Evolutionary conservation across 108 stramenopile species (phyloP).

Genomic region (Stephanodiscus triporus): DNA sequence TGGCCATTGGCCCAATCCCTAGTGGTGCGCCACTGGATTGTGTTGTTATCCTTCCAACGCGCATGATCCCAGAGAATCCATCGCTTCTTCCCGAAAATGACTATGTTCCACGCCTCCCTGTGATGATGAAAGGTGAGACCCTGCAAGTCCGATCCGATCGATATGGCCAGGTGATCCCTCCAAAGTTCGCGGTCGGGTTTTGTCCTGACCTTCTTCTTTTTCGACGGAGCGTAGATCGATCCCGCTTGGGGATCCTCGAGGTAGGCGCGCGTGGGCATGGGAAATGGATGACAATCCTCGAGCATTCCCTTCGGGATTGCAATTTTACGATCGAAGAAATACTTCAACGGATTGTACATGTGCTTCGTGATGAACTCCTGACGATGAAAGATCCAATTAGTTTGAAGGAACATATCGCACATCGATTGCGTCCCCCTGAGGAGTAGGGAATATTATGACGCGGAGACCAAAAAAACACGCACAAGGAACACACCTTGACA

Average conservation of each 20-base stretch:
- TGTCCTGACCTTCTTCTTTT: constrained; percentile 12
- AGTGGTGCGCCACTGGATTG: constrained; percentile 24
- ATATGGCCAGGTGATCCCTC: constrained; percentile 49
- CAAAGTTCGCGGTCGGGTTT: constrained; percentile 32
- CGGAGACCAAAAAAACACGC: background rate
- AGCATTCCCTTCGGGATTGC: constrained; percentile 41
- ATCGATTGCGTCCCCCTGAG: too few species aligned
- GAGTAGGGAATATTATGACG: background rate
- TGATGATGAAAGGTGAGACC: constrained; percentile 49
- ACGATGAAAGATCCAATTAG: background rate
- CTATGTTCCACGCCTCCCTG: constrained; percentile 47
- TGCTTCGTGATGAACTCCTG: constrained; percentile 44
- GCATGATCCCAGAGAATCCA: constrained; percentile 48
- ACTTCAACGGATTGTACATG: constrained; percentile 50
- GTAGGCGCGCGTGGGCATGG: constrained; percentile 46
- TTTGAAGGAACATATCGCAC: background rate
- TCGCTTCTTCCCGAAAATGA: constrained; percentile 40
- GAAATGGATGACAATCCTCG: constrained; percentile 44
- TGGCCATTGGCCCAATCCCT: constrained; percentile 27
- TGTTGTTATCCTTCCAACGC: constrained; percentile 28
- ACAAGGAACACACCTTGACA: constrained; percentile 21
- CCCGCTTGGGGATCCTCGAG: constrained; percentile 23
- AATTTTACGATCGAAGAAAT: constrained; percentile 55
- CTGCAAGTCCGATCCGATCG: constrained; percentile 43
- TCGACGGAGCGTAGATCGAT: constrained; percentile 26